These are phyloP conservation scores for Peronospora belbahrii DNA, from an alignment of 352 stramenopile species.

Conservation along the genomic window DNA sequence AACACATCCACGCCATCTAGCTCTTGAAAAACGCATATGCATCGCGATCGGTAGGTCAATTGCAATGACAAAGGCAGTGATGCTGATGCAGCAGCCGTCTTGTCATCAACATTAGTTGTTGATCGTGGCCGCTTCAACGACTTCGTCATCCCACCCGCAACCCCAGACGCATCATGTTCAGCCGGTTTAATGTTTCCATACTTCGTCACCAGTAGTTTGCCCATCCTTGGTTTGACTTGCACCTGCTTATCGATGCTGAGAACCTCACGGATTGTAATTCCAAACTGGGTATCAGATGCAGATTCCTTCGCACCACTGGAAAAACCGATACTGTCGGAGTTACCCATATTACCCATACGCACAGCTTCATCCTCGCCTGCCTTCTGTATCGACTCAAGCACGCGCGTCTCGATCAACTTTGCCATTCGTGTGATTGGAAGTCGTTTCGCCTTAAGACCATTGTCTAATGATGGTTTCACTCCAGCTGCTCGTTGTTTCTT, in stretches of 20 bases:
- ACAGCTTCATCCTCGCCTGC: slow-evolving; percentile 68
- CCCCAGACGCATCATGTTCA: slow-evolving; percentile 15
- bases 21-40: slow-evolving; percentile 87
- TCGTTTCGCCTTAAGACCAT: slow-evolving; percentile 69
- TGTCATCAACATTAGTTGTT: slow-evolving; percentile 11
- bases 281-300: slow-evolving; percentile 72
- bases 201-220: slow-evolving; percentile 57
- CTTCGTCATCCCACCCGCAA: slow-evolving; percentile 29
- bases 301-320: slow-evolving; percentile 51
- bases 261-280: slow-evolving; percentile 81
- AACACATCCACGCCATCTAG: slow-evolving; percentile 82
- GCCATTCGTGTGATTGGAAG: slow-evolving; percentile 81
- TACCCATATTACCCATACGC: slow-evolving; percentile 76
- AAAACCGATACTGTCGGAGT: slow-evolving; percentile 78
- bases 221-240: slow-evolving; percentile 81
- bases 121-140: slow-evolving; percentile 62
- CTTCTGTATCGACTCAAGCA: slow-evolving; percentile 66
- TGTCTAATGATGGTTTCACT: slow-evolving; percentile 70
- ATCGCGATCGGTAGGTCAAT: slow-evolving; percentile 81
- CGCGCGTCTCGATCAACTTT: slow-evolving; percentile 73
- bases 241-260: slow-evolving; percentile 84
- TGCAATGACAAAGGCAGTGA: slow-evolving; percentile 40
- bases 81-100: slow-evolving; percentile 14
- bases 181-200: slow-evolving; percentile 55
- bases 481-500: slow-evolving; percentile 73